These are phyloP conservation scores for Pleurotus salmoneostramineus DNA, from an alignment of 768 basidiomycete species.

Conservation along the genomic window DNA sequence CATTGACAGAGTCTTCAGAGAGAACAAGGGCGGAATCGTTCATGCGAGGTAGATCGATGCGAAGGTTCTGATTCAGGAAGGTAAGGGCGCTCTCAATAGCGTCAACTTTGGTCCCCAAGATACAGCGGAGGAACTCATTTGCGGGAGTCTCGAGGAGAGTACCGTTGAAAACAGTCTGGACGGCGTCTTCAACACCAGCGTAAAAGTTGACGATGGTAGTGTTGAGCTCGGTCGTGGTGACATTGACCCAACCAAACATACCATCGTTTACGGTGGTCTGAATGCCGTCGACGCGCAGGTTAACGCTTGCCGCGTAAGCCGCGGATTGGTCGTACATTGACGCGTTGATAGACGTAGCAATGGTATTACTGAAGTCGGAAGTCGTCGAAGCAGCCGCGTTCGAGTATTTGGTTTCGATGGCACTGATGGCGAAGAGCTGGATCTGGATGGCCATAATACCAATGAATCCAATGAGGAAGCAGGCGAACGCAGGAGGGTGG, in stretches of 20 bases:
- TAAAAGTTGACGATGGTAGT: slow-evolving; percentile 85
- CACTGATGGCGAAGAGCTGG: slow-evolving; percentile 77
- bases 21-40: slow-evolving; percentile 75
- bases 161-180: slow-evolving; percentile 76
- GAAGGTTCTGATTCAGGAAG: slow-evolving; percentile 86
- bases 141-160: slow-evolving; percentile 80
- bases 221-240: slow-evolving; percentile 85
- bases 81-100: slow-evolving; percentile 86
- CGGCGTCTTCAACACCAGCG: slow-evolving; percentile 72
- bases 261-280: slow-evolving; percentile 82
- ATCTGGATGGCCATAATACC: slow-evolving; percentile 84
- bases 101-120: slow-evolving; percentile 88
- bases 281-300: slow-evolving; percentile 61
- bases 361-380: slow-evolving; percentile 63
- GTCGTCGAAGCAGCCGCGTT: slow-evolving; percentile 57
- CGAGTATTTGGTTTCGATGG: slow-evolving; percentile 68
- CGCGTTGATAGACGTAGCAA: slow-evolving; percentile 72
- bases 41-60: slow-evolving; percentile 75
- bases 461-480: slow-evolving; percentile 90
- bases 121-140: slow-evolving; percentile 83
- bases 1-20: slow-evolving; percentile 66
- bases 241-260: slow-evolving; percentile 94
- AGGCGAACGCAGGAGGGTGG: slow-evolving; percentile 85
- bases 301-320: slow-evolving; percentile 75
- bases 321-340: slow-evolving; percentile 82